Evolutionary conservation across 176 grass and related monocot species (phyloP).

Genomic region (Eragrostis curvula): DNA sequence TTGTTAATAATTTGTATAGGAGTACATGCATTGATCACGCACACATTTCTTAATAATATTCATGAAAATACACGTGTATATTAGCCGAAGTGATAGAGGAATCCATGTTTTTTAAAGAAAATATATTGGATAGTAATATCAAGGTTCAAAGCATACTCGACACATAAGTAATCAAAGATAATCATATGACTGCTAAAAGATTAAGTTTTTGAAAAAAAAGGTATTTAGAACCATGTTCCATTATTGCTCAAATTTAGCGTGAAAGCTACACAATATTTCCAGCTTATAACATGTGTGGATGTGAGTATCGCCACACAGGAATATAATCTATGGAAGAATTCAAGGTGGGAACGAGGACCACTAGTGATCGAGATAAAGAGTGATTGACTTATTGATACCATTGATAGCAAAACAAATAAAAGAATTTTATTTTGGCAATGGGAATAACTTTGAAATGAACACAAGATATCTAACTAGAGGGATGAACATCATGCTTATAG

Average conservation of each 20-base stretch:
- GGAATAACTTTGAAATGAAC: background rate
- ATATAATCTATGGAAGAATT: background rate
- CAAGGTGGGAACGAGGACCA: background rate
- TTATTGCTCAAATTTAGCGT: background rate
- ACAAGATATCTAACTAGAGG: background rate
- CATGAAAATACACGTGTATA: background rate
- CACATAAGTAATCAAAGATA: too few species aligned
- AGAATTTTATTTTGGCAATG: background rate
- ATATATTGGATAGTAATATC: too few species aligned
- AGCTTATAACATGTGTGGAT: background rate
- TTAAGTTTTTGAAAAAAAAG: too few species aligned
- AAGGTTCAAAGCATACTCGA: too few species aligned
- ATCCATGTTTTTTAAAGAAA: too few species aligned
- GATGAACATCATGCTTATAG: background rate
- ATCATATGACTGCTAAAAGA: too few species aligned
- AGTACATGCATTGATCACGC: too few species aligned
- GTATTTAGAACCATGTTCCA: background rate
- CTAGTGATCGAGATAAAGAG: background rate
- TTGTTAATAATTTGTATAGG: too few species aligned
- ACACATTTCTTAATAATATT: background rate
- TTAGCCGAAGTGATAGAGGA: too few species aligned
- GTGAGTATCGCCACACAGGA: background rate
- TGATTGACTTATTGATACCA: background rate
- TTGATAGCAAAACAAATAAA: background rate
- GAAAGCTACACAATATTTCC: background rate